A percentile compares a stretch with the other conserved stretches of the same genome.
Evolutionary conservation across 306 rosid species (phyloP).

Genomic region (Fragaria nilgerrensis): DNA sequence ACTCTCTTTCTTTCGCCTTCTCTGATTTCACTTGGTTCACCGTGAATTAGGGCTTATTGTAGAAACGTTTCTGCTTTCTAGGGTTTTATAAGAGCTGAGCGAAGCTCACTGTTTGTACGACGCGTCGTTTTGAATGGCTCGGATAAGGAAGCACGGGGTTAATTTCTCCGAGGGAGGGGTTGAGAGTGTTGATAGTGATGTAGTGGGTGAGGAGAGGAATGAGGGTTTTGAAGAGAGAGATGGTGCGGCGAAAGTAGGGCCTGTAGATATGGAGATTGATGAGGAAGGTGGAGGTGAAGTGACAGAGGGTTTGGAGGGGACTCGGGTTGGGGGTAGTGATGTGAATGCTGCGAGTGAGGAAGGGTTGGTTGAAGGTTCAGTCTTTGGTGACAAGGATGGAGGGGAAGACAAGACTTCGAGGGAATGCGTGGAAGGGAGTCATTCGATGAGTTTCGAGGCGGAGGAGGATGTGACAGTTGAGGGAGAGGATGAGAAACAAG

Average conservation of each 20-base stretch:
- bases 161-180: slow-evolving; percentile 10
- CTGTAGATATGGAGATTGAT: slow-evolving; percentile 26
- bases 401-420: slow-evolving; percentile 4
- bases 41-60: slow-evolving; percentile 24
- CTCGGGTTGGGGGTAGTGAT: slow-evolving; percentile 9
- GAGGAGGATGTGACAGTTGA: slow-evolving; percentile 14
- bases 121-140: slow-evolving; percentile 39
- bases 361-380: slow-evolving; percentile 11
- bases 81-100: slow-evolving; percentile 40
- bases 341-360: slow-evolving; percentile 15
- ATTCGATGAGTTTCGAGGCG: neutral
- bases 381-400: neutral
- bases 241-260: slow-evolving; percentile 19
- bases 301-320: slow-evolving; percentile 18
- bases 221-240: slow-evolving; percentile 24
- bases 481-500: slow-evolving; percentile 18
- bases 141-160: slow-evolving; percentile 32
- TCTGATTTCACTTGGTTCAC: neutral
- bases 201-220: slow-evolving; percentile 13
- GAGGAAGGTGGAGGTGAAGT: neutral
- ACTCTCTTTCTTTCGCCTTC: neutral
- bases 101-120: slow-evolving; percentile 37
- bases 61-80: slow-evolving; percentile 11
- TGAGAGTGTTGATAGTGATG: neutral
- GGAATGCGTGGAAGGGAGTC: slow-evolving; percentile 17